phyloP scores from a whole-genome alignment of 2,329 filamentous ascomycete genomes.

The Exophiala mesophila region DNA sequence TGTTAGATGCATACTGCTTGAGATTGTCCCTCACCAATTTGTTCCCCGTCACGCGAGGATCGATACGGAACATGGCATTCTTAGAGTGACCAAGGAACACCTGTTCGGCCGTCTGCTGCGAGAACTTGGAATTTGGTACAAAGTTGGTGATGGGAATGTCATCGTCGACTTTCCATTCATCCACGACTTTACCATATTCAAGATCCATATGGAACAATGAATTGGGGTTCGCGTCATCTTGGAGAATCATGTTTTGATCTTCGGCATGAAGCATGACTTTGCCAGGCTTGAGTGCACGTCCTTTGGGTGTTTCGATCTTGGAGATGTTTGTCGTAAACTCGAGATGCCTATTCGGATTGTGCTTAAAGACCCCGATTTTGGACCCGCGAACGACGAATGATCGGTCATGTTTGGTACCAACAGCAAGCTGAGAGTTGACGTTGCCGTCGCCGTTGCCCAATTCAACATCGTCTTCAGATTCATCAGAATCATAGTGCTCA shows the following conservation, averaged over 20 bases:
- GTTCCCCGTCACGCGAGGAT: slow-evolving; percentile 81
- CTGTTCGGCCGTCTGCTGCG: slow-evolving; percentile 92
- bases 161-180: slow-evolving; percentile 98
- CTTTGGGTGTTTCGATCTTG: slow-evolving; percentile 83
- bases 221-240: slow-evolving; percentile 77
- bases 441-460: slow-evolving; percentile 69
- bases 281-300: slow-evolving; percentile 84
- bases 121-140: slow-evolving; percentile 92
- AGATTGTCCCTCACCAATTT: slow-evolving; percentile 90
- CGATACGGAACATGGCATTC: slow-evolving; percentile 89
- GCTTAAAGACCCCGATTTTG: slow-evolving; percentile 98
- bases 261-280: slow-evolving; percentile 96
- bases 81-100: slow-evolving; percentile 90
- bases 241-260: slow-evolving; percentile 82
- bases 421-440: slow-evolving; percentile 87
- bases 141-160: slow-evolving; percentile 91
- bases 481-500: slow-evolving; percentile 69
- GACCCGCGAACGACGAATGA: slow-evolving; percentile 96
- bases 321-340: slow-evolving; percentile 97
- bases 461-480: slow-evolving; percentile 73
- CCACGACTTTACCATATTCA: slow-evolving; percentile 94
- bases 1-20: slow-evolving; percentile 96
- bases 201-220: slow-evolving; percentile 96
- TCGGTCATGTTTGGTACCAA: slow-evolving; percentile 93
- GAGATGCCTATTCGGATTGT: slow-evolving; percentile 84